Evolutionary conservation across 768 basidiomycete species (phyloP), one percentile per base, ranked within the genome.

Genomic region (Rhodotorula taiwanensis): DNA sequence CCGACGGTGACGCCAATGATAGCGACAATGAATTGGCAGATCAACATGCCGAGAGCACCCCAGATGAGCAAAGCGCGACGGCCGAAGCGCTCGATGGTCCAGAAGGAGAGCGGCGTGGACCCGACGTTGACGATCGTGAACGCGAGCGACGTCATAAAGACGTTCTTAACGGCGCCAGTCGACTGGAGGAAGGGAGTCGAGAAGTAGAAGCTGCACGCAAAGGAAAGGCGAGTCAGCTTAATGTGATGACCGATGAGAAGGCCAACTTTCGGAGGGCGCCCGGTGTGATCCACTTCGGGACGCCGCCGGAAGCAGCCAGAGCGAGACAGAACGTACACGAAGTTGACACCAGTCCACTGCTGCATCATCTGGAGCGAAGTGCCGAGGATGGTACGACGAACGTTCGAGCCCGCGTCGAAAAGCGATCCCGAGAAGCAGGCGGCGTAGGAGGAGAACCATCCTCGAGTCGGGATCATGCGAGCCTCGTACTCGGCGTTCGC

Each of bases 21-120:
- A 70, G 83, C 86, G 67, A 89, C 81, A 72, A 91, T 81, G 79
- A 80, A 90, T 76, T 92, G 86, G 80, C 88, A 92, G 72, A 90
- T 66, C 69, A 83, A 80, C 90, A 92, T 92, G 59, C 86, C 85
- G 60, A 81, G 76, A 31, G 89, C 89, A 73, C 91, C 91, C 21
- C 18, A 63, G 34, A 70, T 43, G 41, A 66, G 69, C 52, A 93
- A 82, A 51, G 83, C 81, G 55, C 90, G 85, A 68, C 90, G 88
- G 71, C 90, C 90, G 72, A 87, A 82, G 56, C 80, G 81, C 75
- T 94, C 90, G 65, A 92, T 83, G 73, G 85, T 82, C 77, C 81
- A 89, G 77, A 91, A 84, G 34, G 86, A 87, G 63, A 87, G 80
- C 31, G 88, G 77, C 49, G 91, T 93, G 77, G 86, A 87, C 74